Evolutionary conservation across 2,329 filamentous ascomycete species (phyloP).

Genomic region (Sclerotinia nivalis): DNA sequence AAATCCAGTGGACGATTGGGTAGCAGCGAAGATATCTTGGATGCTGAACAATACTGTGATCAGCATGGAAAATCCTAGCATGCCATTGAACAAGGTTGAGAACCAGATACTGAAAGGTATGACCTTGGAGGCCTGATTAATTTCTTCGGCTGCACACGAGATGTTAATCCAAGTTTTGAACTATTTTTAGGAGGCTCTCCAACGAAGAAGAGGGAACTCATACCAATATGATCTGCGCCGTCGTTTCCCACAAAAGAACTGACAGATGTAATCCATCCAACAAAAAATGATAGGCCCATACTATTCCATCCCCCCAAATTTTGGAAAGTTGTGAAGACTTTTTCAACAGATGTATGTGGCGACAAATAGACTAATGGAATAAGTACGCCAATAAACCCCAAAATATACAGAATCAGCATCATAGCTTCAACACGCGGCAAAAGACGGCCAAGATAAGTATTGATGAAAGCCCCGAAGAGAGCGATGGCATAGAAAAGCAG

Average conservation of each 20-base stretch:
- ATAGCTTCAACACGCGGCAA: slow-evolving; percentile 20
- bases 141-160: slow-evolving; percentile 23
- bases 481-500: slow-evolving; percentile 16
- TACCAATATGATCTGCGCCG: slow-evolving; percentile 17
- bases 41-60: slow-evolving; percentile 24
- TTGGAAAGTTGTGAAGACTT: slow-evolving; percentile 22
- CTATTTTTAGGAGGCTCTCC: background rate
- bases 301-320: slow-evolving; percentile 22
- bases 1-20: slow-evolving; percentile 7
- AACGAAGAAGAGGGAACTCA: background rate
- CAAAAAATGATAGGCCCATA: slow-evolving; percentile 22
- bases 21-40: background rate
- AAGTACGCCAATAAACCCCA: slow-evolving; percentile 23
- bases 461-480: slow-evolving; percentile 21
- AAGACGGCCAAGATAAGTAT: slow-evolving; percentile 18
- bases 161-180: background rate
- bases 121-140: slow-evolving; percentile 16
- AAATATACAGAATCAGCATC: slow-evolving; percentile 20
- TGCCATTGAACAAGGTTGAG: slow-evolving; percentile 23
- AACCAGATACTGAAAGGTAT: slow-evolving; percentile 23
- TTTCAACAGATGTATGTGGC: slow-evolving; percentile 26
- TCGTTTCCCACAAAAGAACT: slow-evolving; percentile 13
- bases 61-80: slow-evolving; percentile 24
- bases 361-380: slow-evolving; percentile 21
- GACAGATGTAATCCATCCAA: background rate